Base-by-base conservation (phyloP, 306 rosid genomes). In the Echinosophora koreensis region DNA sequence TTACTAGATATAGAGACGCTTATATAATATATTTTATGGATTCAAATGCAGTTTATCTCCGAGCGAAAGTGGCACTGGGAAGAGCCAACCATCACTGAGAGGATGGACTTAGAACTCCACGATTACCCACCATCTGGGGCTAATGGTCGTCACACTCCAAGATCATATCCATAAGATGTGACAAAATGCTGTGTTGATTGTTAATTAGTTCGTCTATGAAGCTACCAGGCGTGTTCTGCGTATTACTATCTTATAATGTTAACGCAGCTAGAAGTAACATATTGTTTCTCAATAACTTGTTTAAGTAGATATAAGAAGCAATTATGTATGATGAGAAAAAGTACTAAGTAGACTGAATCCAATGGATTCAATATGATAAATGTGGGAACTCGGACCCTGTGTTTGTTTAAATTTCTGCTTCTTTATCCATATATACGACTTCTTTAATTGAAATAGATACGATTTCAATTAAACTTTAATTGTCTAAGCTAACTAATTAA, bases 71-170 rank as follows among this genome's bases (percentile, higher is more conserved):
- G 22, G 72, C 57, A 50, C 4, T 60, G 22, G 71, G 61, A 74
- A 41, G 83, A 73, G 38, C 35, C 71, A 76, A 55, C 22, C 17
- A 18, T 63, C 5, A 65, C 34, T 30, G 88, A 78, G 76, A 88
- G 91, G 60, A 81, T 88, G 93, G 86, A 39, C 51, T 39, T 87
- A 73, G 93, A 80, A 72, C 86, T 90, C 5, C 79, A 88, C 75
- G 96, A 90, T 71, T 90, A 90, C 57, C 88, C 93, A 5, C 90
- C 93, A 62, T 85, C 91, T 0, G 93, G 93, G 7, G 87, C 96
- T 46, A 90, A 88, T 72, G 82, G 86, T 75, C 93, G 96, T 62
- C 96, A 90, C 84, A 90, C 91, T 74, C 96, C 96, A 49, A 83
- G 51, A 76, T 77, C 91, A 54, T 75, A 74, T 42, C 84, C 77